Evolutionary conservation across 1,284 basidiomycete species (phyloP), one percentile per base, ranked within the genome.

Genomic region (Boletus semigastroideus): DNA sequence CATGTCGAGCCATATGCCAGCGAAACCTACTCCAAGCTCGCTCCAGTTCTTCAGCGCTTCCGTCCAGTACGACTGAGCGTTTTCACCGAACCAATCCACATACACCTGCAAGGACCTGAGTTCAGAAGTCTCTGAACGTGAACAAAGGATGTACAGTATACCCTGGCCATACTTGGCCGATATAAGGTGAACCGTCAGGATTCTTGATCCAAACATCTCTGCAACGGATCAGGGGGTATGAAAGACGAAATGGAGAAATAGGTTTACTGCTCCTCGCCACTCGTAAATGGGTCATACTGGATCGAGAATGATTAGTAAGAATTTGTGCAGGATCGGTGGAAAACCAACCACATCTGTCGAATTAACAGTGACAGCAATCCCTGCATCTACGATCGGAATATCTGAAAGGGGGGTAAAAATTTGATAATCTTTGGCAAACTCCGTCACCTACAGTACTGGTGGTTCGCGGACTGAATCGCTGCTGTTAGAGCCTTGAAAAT

Each of bases 1-100:
- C 83, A 87, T 87, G 66, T 89, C 87, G 1, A 88, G 72, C 87
- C 86, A 89, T 48, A 88, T 80, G 3, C 85, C 84, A 17, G 79
- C 79, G 61, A 81, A 86, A 44, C 78, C 76, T 16, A 87, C 74
- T 5, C 82, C 82, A 9, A 69, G 58, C n/a, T 70, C 57, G 25
- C 72, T 77, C 82, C 83, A 86, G 63, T 87, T 86, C 34, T 58
- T 60, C 52, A 86, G 67, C 2, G 76, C 78, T 36, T 81, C 77
- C 4, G 74, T 77, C 82, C 82, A 85, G 71, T 76, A 83, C 14
- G 68, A 51, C 54, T 78, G 74, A 0, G 79, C 76, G 44, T 80
- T 79, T 19, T 77, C 68, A 30, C 76, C 73, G 65, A 87, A 85
- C 84, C 84, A 87, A 61, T 88, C 85, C 1, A 83, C 82, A 68